Evolutionary conservation across 176 grass and related monocot genomes (phyloP), one percentile per base, ranked within the genome.

Genomic region (Tuctoria greenei): DNA sequence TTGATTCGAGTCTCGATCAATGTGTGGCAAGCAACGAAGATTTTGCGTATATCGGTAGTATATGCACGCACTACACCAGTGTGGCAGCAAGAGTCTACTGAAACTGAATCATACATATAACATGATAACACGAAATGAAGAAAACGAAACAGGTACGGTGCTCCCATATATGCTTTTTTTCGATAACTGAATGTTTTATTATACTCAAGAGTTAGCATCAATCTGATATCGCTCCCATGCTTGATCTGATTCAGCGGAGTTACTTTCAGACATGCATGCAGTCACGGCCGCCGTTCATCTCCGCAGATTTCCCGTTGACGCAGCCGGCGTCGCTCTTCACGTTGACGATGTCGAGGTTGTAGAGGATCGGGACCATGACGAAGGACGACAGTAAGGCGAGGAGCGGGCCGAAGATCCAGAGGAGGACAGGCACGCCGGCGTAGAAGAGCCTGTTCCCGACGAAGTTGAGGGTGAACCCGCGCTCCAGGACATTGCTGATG

Each of bases 341-440:
- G 5, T 77, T 28, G 0, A 90, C 79, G 24, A 88, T 8, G 61
- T 98, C 95, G 35, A 94, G 75, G 82, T 86, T 94, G 89, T 95
- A 98, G 4, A 98, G 81, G 18, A 98, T 84, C 0, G 88, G 84
- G 44, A 98, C 16, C 86, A 95, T 86, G 79, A 87, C 67, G 28
- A 77, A 1, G 10, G 95, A 67, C 17, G 86, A 92, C 3, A 98
- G 59, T 60, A 99, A 88, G 5, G 89, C 91, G 10, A 93, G 73
- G 50, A 98, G 68, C 11, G 95, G 95, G 15, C 95, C 95, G n/a
- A 98, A 92, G 62, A 98, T 94, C 95, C 95, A 98, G 3, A 94
- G 71, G 13, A 98, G 73, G 13, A 98, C 67, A 0, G 95, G 95
- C 7, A 98, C 86, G 0, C 88, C 91, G 0, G 88, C 85, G 76